Conservation (phyloP, 306 rosid genomes). For the Cicer cuneatum region DNA sequence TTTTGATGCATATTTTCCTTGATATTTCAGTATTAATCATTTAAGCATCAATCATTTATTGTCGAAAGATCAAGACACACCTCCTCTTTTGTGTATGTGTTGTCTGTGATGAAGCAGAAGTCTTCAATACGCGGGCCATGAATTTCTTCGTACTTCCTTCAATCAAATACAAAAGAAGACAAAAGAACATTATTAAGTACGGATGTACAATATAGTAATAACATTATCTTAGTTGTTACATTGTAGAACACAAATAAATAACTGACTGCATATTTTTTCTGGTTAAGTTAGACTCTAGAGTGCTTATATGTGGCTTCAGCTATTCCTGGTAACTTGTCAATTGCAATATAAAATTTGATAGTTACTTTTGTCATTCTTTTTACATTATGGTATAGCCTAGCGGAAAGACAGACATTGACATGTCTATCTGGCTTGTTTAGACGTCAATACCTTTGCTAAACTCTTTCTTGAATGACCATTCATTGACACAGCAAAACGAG, state of each 20-base stretch:
- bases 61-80: constrained; percentile 50
- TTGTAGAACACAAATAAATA: not conserved
- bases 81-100: constrained; percentile 82
- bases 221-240: not conserved
- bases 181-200: constrained; percentile 27
- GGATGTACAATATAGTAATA: not conserved
- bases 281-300: too few species aligned
- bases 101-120: constrained; percentile 90
- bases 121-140: constrained; percentile 85
- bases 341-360: too few species aligned
- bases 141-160: constrained; percentile 92
- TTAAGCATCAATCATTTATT: constrained; percentile 1
- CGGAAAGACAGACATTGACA: too few species aligned
- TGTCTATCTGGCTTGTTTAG: too few species aligned
- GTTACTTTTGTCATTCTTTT: too few species aligned
- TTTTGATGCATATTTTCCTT: not conserved
- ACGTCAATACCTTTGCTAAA: not conserved
- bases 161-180: constrained; percentile 39
- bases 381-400: too few species aligned
- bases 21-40: not conserved
- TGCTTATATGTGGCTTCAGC: too few species aligned
- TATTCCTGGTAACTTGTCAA: too few species aligned
- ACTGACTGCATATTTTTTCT: too few species aligned
- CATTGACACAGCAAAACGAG: constrained; percentile 4
- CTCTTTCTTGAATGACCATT: constrained; percentile 27